These are phyloP conservation scores for Fusarium mangiferae DNA, from an alignment of 2,329 filamentous ascomycete genomes.

Conservation along the genomic window DNA sequence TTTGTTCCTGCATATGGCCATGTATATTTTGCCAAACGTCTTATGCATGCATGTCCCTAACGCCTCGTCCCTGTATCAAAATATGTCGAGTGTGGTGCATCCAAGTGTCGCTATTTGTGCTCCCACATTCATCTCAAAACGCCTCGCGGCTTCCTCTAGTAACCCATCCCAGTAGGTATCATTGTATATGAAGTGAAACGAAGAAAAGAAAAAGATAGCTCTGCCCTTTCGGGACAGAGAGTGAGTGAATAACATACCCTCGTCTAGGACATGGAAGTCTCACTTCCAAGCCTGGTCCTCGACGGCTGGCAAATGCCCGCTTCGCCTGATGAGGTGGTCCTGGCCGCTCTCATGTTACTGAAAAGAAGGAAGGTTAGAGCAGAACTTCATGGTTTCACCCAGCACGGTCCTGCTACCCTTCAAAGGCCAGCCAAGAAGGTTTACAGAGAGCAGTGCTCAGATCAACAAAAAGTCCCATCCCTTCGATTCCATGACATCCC, in stretches of 20 bases:
- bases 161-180: conserved; percentile 50
- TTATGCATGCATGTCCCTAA: conserved; percentile 39
- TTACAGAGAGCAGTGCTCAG: conserved; percentile 55
- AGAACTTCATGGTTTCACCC: conserved; percentile 31
- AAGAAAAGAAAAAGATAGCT: conserved; percentile 13
- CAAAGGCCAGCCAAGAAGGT: conserved; percentile 53
- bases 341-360: conserved; percentile 38
- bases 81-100: conserved; percentile 42
- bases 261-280: conserved; percentile 5
- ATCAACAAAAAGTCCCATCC: conserved; percentile 94
- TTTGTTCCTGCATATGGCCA: conserved; percentile 44
- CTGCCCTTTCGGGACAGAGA: conserved; percentile 39
- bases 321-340: conserved; percentile 47
- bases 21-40: conserved; percentile 26
- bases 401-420: conserved; percentile 42
- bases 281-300: conserved; percentile 26
- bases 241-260: conserved; percentile 33
- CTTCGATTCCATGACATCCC: conserved; percentile 91
- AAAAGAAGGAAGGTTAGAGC: conserved; percentile 35
- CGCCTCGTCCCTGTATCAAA: conserved; percentile 35
- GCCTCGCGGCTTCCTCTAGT: conserved; percentile 57
- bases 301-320: conserved; percentile 51
- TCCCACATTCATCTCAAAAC: conserved; percentile 37
- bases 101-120: conserved; percentile 46
- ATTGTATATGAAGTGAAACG: conserved; percentile 45